These are phyloP conservation scores for Apiospora marii DNA, from an alignment of 2,329 filamentous ascomycete species.

Conservation along the genomic window DNA sequence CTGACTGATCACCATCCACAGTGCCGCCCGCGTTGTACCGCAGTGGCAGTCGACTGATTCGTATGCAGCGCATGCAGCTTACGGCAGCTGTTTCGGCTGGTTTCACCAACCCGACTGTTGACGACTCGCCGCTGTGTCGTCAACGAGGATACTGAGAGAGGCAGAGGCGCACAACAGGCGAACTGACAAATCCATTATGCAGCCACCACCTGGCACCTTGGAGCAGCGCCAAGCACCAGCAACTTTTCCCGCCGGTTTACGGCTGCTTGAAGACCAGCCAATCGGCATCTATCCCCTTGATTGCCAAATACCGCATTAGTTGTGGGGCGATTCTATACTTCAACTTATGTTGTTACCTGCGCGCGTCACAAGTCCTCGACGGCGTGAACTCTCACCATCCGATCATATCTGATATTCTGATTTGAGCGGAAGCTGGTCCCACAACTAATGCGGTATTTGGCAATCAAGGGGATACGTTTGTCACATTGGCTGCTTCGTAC, in stretches of 20 bases:
- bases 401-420: no score
- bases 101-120: constrained; percentile 5
- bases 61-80: not conserved
- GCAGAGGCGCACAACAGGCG: not conserved
- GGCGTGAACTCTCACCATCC: no score
- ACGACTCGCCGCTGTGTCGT: constrained; percentile 5
- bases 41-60: not conserved
- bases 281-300: constrained; percentile 7
- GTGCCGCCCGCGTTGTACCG: not conserved
- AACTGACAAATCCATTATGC: not conserved
- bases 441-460: no score
- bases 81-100: constrained; percentile 12
- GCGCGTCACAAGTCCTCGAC: no score
- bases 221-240: not conserved
- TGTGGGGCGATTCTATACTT: no score
- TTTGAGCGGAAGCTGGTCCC: no score
- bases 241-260: not conserved
- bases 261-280: not conserved
- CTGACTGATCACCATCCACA: not conserved
- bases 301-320: no score
- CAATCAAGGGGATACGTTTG: no score
- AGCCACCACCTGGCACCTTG: not conserved
- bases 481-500: not conserved
- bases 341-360: no score
- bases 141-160: not conserved